Evolutionary conservation across 768 basidiomycete genomes (phyloP).

Genomic region (Obba rivulosa): DNA sequence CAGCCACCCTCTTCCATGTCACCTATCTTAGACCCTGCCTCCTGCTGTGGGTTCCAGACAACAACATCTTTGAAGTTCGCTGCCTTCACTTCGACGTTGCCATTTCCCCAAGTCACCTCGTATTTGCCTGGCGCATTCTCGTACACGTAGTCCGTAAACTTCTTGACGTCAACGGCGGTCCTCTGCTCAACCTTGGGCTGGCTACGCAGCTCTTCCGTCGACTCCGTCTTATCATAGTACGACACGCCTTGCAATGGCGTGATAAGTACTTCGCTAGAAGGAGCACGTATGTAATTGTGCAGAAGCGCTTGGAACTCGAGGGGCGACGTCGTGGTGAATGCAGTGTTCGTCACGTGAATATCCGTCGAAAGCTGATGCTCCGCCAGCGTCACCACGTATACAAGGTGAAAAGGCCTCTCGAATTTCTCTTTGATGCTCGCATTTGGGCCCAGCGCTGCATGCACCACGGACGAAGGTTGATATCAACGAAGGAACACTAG

Average conservation of each 20-base stretch:
- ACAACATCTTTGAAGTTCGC: slow-evolving; percentile 72
- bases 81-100: slow-evolving; percentile 47
- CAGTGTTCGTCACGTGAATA: slow-evolving; percentile 75
- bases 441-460: slow-evolving; percentile 63
- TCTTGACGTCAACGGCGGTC: slow-evolving; percentile 58
- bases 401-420: slow-evolving; percentile 61
- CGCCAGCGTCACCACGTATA: slow-evolving; percentile 76
- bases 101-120: slow-evolving; percentile 53
- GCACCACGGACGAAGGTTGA: neutral
- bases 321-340: slow-evolving; percentile 34
- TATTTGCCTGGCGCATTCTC: slow-evolving; percentile 55
- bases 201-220: slow-evolving; percentile 42
- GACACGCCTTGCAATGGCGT: slow-evolving; percentile 55
- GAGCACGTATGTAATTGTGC: slow-evolving; percentile 82
- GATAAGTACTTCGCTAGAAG: slow-evolving; percentile 53
- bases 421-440: slow-evolving; percentile 54
- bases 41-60: slow-evolving; percentile 89
- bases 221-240: slow-evolving; percentile 82
- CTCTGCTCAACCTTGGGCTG: slow-evolving; percentile 54
- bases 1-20: slow-evolving; percentile 93
- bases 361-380: slow-evolving; percentile 72
- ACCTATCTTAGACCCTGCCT: slow-evolving; percentile 61
- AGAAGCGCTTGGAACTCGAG: slow-evolving; percentile 91
- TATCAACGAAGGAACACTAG: neutral
- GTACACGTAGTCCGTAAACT: slow-evolving; percentile 73